phyloP scores from a whole-genome alignment of 139 green algal genomes.

The Coccomyxa sp. region DNA sequence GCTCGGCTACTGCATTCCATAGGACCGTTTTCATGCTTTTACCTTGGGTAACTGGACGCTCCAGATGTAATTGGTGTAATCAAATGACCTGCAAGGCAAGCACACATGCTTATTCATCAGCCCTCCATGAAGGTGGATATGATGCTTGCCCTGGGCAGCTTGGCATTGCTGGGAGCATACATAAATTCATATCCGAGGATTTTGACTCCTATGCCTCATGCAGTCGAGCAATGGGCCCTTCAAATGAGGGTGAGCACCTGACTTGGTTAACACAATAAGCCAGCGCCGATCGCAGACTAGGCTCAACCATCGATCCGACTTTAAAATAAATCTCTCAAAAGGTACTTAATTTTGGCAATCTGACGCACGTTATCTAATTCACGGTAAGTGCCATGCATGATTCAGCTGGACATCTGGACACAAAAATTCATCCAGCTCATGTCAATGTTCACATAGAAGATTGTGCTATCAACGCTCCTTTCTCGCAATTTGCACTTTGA shows the following conservation, averaged over 20 bases:
- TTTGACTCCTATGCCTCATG: neutral
- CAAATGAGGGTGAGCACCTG: neutral
- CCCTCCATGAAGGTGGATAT: neutral
- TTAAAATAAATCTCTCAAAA: too few relatives aligned
- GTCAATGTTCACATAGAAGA: too few relatives aligned
- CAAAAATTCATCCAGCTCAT: too few relatives aligned
- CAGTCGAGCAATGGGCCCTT: too few relatives aligned
- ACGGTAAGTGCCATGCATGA: too few relatives aligned
- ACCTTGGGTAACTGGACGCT: slow-evolving; percentile 52
- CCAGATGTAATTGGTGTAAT: slow-evolving; percentile 74
- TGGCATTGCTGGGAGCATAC: neutral
- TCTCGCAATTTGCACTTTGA: too few relatives aligned
- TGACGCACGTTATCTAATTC: too few relatives aligned
- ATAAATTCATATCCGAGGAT: neutral
- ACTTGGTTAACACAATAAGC: slow-evolving; percentile 23
- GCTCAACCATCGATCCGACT: too few relatives aligned
- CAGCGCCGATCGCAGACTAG: slow-evolving; percentile 7
- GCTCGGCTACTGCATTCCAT: neutral
- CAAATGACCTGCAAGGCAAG: slow-evolving; percentile 26
- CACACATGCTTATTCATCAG: neutral
- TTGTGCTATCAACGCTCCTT: too few relatives aligned
- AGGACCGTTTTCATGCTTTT: neutral
- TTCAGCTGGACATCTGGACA: too few relatives aligned
- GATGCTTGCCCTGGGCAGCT: neutral
- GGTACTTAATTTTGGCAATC: too few relatives aligned